Base-by-base conservation (phyloP, 352 stramenopile species). In the Globisporangium solare region DNA sequence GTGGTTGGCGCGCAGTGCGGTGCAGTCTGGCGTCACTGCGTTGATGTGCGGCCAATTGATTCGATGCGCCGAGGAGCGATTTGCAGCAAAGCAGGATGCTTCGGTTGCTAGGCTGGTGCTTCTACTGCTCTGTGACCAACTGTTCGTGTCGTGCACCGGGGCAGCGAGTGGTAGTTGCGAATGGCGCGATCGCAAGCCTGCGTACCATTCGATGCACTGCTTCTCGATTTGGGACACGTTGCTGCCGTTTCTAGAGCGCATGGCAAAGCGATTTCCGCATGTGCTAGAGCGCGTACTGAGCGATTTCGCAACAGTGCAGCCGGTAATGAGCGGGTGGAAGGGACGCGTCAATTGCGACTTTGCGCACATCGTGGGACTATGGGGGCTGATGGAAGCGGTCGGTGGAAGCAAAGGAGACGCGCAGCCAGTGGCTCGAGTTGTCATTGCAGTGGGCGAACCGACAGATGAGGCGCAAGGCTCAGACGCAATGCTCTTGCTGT, bases 171-270 rank as follows among this genome's bases (percentile, higher is more conserved):
- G 66, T 8, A 70, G 66, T 17, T 90, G 80, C 43, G 70, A 66
- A 51, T 90, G 80, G 80, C 57, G 60, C 7, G 58, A 72, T 37
- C 50, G 64, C 24, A 87, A 85, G 49, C 80, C 80, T 0, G 62
- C 69, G 50, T 88, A 80, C 46, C 74, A 86, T 51, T 57, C 74
- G 6, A 90, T 90, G 80, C 62, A 62, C 22, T 90, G 80, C 63
- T 77, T 79, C 1, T 58, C 63, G 2, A 58, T 81, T 2, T 90
- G 80, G 80, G 73, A 80, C 22, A 51, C 72, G 12, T 46, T 90
- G 58, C 60, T 80, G 53, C 80, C 78, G n/a, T 80, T 86, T 27
- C 47, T 79, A 7, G 67, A 67, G 13, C 60, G 70, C 13, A 66
- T 81, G 37, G 76, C 64, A 22, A 61, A 70, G 15, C 60, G 68